Evolutionary conservation across 768 basidiomycete genomes (phyloP).

Genomic region (Sarcomyxa edulis): DNA sequence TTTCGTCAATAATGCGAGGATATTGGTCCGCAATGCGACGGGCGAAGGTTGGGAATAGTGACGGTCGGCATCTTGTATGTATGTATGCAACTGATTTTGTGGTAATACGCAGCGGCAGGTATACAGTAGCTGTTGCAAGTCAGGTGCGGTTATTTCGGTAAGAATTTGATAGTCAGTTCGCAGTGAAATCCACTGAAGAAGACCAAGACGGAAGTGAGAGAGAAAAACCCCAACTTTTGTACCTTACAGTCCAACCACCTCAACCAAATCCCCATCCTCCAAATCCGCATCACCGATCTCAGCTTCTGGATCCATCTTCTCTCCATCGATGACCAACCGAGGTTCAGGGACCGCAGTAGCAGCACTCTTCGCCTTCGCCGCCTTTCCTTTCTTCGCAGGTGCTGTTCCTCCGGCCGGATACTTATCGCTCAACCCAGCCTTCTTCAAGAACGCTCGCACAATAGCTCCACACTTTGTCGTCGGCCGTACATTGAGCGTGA

Average conservation of each 20-base stretch:
- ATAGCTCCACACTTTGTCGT: slow-evolving; percentile 76
- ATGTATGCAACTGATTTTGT: neutral
- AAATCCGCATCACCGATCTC: slow-evolving; percentile 65
- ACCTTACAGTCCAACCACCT: slow-evolving; percentile 57
- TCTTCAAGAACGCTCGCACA: slow-evolving; percentile 69
- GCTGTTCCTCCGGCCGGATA: slow-evolving; percentile 35
- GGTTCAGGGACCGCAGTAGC: slow-evolving; percentile 32
- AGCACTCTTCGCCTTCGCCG: slow-evolving; percentile 17
- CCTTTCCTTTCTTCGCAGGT: slow-evolving; percentile 27
- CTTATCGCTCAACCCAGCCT: slow-evolving; percentile 52
- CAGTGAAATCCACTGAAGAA: neutral
- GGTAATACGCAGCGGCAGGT: neutral
- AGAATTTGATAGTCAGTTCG: too few species aligned
- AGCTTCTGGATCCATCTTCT: slow-evolving; percentile 52
- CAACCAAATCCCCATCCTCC: slow-evolving; percentile 78
- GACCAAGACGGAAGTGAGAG: slow-evolving; percentile 3
- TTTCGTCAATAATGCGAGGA: slow-evolving; percentile 90
- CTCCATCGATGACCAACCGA: slow-evolving; percentile 62
- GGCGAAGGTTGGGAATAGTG: slow-evolving; percentile 40
- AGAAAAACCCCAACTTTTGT: neutral
- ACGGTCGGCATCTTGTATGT: too few species aligned
- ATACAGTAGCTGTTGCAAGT: too few species aligned
- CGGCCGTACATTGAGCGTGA: slow-evolving; percentile 64
- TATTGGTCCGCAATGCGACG: slow-evolving; percentile 73
- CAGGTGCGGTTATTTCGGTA: too few species aligned